Evolutionary conservation across 2,329 filamentous ascomycete species (phyloP), one percentile per base, ranked within the genome.

Genomic region (Lomentospora prolificans): DNA sequence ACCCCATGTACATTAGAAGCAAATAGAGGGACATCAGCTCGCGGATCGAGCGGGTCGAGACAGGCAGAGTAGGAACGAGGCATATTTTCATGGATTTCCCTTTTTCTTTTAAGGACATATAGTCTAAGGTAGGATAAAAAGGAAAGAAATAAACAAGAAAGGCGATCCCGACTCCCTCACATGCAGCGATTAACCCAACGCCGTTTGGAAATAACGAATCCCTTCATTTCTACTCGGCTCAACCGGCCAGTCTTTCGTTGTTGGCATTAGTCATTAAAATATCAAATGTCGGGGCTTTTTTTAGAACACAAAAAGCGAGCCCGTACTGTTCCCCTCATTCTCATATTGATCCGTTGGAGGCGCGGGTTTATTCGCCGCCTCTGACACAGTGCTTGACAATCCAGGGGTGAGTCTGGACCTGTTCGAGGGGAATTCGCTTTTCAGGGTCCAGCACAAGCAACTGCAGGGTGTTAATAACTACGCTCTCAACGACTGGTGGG

Each of bases 381-480:
- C 81, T 83, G 61, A 86, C 79, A 69, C 92, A 97, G 70, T 97
- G 89, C 77, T 96, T 97, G 62, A 96, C 69, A 64, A 99, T 96
- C 94, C 94, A 99, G 17, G 94, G 92, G 69, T 97, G 94, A 54
- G 79, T 79, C 69, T 92, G 86, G 36, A 97, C 87, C 58, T 95
- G 86, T 14, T 96, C 90, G 9, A 99, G 81, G 3, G 90, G 82
- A 63, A 99, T 88, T 61, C 94, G 80, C 77, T 96, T 96, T 65
- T 95, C 90, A 0, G 94, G 94, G 66, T 97, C 90, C 56, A 97
- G 79, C 19, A 96, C 90, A 46, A 99, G 81, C 39, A 96, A 76
- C 89, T 88, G 69, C 51, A 19, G 27, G 56, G 55, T 58, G 41
- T 58, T 55, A 39, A 31, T 51, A 19, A 8, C n/a, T n/a, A n/a